Base-by-base conservation (phyloP, 176 grass and related monocot species). In the Thinopyrum elongatum region DNA sequence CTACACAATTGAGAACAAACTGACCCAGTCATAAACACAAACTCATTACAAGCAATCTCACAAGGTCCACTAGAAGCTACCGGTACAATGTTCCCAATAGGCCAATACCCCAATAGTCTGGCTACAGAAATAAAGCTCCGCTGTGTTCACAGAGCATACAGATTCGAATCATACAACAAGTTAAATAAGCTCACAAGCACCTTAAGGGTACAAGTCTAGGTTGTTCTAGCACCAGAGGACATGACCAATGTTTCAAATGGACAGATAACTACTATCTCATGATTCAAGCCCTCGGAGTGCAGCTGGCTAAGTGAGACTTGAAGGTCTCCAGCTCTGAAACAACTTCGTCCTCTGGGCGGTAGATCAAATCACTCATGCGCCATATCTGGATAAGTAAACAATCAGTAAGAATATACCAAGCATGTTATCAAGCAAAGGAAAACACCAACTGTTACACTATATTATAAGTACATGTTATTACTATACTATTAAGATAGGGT, bases 321-420 rank as follows among this genome's bases (percentile, higher is more conserved):
- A 96, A 99, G 38, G 85, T 94, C 89, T 99, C 90, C 83, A 95
- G 76, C 62, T 98, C 97, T n/a, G 86, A 36, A 66, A 95, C 78
- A 82, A 94, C 94, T 74, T 94, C 92, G 3, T 94, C 92, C 80
- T 96, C 94, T 2, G 90, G 86, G 65, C 94, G 94, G 74, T 96
- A 96, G 79, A 98, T 92, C 65, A 94, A 65, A 72, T 99, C 94
- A 67, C 86, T 99, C 84, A 96, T 92, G 41, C 94, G 92, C 97
- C 97, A 99, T 86, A 99, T 94, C 97, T 99, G 79, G 36, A 94
- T 35, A 60, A 70, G 85, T 7, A 19, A 59, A 79, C 44, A 6
- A 86, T 17, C 2, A 25, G 33, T 86, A 77, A 83, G 34, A 88
- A 85, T 13, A 47, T 3, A 81, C 53, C 27, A 84, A 1, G 38